A percentile compares a stretch with the other conserved stretches of the same genome.
These are phyloP conservation scores for Hysterangium stoloniferum DNA, from an alignment of 768 basidiomycete species.

Conservation along the genomic window DNA sequence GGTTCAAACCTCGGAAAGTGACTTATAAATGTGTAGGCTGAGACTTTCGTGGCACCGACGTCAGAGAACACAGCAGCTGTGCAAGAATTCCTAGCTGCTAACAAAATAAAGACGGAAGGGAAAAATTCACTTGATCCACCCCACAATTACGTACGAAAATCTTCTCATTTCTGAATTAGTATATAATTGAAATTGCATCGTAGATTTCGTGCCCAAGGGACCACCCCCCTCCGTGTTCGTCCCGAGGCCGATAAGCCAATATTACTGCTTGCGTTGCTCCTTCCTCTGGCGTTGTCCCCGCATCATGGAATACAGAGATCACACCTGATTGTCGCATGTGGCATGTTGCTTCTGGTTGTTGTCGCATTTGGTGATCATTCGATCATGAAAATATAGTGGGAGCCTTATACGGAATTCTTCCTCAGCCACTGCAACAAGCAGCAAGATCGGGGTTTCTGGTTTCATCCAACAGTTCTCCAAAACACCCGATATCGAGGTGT, in stretches of 20 bases:
- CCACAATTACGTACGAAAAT: slow-evolving; percentile 24
- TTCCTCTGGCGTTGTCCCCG: slow-evolving; percentile 5
- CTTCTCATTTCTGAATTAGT: not conserved
- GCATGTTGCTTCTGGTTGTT: no score
- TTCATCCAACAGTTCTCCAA: slow-evolving; percentile 26
- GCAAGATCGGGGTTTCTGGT: slow-evolving; percentile 8
- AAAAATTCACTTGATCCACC: slow-evolving; percentile 23
- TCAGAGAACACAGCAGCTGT: slow-evolving; percentile 19
- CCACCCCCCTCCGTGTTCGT: not conserved
- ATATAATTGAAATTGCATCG: no score
- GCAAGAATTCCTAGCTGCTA: slow-evolving; percentile 20
- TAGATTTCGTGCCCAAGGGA: not conserved
- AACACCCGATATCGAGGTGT: slow-evolving; percentile 16
- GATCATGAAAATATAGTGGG: no score
- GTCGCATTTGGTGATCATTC: no score
- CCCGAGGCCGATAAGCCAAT: not conserved
- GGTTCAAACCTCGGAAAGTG: no score
- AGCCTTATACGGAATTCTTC: slow-evolving; percentile 8
- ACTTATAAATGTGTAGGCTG: slow-evolving; percentile 16
- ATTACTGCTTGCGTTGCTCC: no score
- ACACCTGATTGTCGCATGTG: slow-evolving; percentile 18
- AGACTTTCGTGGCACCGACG: slow-evolving; percentile 19
- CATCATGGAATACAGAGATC: slow-evolving; percentile 12
- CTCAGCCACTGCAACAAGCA: not conserved
- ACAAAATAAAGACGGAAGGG: slow-evolving; percentile 17